A percentile compares a stretch with the other conserved stretches of the same genome.
Evolutionary conservation across 2,329 filamentous ascomycete genomes (phyloP).

Genomic region (Grosmannia penicillata): DNA sequence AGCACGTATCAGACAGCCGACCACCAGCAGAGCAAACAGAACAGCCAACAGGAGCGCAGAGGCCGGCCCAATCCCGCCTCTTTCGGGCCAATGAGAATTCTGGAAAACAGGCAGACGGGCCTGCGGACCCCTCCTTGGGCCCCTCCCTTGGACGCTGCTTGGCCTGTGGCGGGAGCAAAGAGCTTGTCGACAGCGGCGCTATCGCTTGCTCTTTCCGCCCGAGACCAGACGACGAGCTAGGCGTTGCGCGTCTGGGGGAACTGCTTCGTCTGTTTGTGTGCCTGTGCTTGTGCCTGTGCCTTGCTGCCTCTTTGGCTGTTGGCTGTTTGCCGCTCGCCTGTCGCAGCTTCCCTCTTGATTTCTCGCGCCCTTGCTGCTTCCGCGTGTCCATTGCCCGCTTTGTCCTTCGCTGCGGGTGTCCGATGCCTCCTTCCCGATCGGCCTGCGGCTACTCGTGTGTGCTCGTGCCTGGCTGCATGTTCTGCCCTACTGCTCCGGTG

Average conservation of each 20-base stretch:
- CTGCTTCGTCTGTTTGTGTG: too few relatives aligned
- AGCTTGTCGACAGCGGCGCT: too few relatives aligned
- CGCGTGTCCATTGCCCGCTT: background rate
- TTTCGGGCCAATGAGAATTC: conserved; percentile 19
- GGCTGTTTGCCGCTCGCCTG: conserved; percentile 1
- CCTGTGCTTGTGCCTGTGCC: too few relatives aligned
- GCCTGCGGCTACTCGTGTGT: too few relatives aligned
- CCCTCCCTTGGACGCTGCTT: too few relatives aligned
- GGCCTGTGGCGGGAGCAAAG: too few relatives aligned
- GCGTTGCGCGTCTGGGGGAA: too few relatives aligned
- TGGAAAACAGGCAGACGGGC: too few relatives aligned
- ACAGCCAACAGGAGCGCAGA: background rate
- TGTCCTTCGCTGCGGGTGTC: background rate
- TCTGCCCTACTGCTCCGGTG: conserved; percentile 1
- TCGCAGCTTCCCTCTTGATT: background rate
- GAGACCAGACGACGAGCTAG: too few relatives aligned
- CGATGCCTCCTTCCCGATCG: background rate
- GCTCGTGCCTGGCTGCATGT: background rate
- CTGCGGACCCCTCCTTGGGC: too few relatives aligned
- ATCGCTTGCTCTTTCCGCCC: too few relatives aligned
- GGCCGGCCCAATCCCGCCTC: background rate
- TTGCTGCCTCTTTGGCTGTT: background rate
- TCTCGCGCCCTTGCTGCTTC: background rate
- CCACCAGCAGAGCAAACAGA: background rate
- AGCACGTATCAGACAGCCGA: too few relatives aligned